These are phyloP conservation scores for Picea abies DNA, from an alignment of 83 land plant species.

Conservation along the genomic window DNA sequence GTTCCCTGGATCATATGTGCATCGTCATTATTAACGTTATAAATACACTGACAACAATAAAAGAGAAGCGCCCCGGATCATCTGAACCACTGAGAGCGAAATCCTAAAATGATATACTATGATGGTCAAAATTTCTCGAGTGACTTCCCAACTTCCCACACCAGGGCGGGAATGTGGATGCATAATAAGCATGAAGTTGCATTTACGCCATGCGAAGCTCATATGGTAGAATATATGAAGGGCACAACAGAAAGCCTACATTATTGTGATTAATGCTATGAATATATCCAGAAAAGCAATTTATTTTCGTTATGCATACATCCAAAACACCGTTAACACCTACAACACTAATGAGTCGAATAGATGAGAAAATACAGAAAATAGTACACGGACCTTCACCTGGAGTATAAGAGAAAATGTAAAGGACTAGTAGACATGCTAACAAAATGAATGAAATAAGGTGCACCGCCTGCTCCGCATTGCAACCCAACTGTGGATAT, in stretches of 20 bases:
- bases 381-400: neutral
- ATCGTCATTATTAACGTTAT: neutral
- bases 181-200: too few relatives aligned
- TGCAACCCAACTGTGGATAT: neutral
- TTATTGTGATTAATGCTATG: neutral
- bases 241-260: neutral
- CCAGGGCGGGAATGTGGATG: too few relatives aligned
- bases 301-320: neutral
- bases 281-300: neutral
- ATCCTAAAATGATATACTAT: too few relatives aligned
- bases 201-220: too few relatives aligned
- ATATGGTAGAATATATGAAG: neutral
- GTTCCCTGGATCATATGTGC: too few relatives aligned
- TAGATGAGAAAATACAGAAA: neutral
- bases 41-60: neutral
- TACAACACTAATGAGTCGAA: neutral
- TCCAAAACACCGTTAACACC: neutral
- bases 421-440: neutral
- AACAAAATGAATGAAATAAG: conserved; percentile 2
- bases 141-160: too few relatives aligned
- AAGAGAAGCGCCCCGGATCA: neutral
- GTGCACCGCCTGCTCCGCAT: conserved; percentile 11
- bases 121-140: too few relatives aligned
- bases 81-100: too few relatives aligned
- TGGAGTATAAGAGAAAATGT: conserved; percentile 15